Evolutionary conservation across 768 basidiomycete genomes (phyloP), one percentile per base, ranked within the genome.

Genomic region (Mycena alexandri): DNA sequence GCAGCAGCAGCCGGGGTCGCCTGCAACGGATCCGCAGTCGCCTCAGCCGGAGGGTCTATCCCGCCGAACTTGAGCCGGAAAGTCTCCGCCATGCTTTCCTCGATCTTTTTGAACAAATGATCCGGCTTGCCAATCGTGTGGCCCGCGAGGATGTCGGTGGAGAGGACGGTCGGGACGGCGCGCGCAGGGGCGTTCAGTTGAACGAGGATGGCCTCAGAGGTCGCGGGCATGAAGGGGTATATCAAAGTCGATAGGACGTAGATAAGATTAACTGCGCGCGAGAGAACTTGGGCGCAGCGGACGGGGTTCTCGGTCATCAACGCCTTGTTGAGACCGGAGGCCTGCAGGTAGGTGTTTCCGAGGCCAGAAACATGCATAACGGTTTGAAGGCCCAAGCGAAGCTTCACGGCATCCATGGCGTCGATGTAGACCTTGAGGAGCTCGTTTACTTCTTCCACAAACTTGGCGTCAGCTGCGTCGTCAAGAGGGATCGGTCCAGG

Each of bases 181-280:
- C 97, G 90, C 6, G 92, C 86, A 1, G 95, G 95, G 0, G 95
- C 96, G 75, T 98, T 94, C 69, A 99, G 86, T 75, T 99, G 98
- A 21, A 77, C 74, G 60, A 97, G 84, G 71, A 99, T 96, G 3
- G 89, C 84, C 25, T 87, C 88, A 41, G 92, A 90, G 0, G 94
- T 97, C 14, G 90, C 85, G 44, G 98, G 98, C 96, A 99, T 98
- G 89, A 95, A 99, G 0, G 98, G 97, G 76, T 96, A 92, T 70
- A 95, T 79, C 72, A 98, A 83, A 33, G 89, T 91, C 14, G 94
- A 92, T 63, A 99, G 85, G 42, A 90, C 81, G 77, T 98, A 99
- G 77, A 99, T 97, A 71, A 99, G 82, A 81, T 98, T 98, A 78
- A 95, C 79, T 29, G 96, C 93, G 59, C 95, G 90, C 53, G 93